phyloP scores from a whole-genome alignment of 2,329 filamentous ascomycete species.

The Exophiala phaeomuriformis region DNA sequence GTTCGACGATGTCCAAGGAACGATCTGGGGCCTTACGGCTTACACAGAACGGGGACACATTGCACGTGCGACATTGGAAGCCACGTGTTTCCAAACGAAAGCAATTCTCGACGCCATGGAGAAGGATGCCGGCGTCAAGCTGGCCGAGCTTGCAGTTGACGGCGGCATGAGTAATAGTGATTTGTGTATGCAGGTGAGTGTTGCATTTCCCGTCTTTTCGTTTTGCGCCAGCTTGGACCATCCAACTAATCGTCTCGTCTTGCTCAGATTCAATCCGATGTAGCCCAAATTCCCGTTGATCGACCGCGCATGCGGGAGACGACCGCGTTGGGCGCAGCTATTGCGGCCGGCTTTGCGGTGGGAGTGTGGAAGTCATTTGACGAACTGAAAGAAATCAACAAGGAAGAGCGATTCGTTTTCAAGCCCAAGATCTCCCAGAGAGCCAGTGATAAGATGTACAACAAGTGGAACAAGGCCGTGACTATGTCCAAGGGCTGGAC shows the following conservation, averaged over 20 bases:
- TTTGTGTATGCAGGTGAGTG: slow-evolving; percentile 61
- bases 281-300: slow-evolving; percentile 75
- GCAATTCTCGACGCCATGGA: slow-evolving; percentile 80
- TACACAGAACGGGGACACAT: slow-evolving; percentile 72
- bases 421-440: slow-evolving; percentile 41
- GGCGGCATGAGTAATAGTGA: slow-evolving; percentile 74
- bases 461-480: slow-evolving; percentile 67
- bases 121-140: slow-evolving; percentile 62
- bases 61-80: slow-evolving; percentile 71
- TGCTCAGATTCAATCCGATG: slow-evolving; percentile 61
- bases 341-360: slow-evolving; percentile 75
- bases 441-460: slow-evolving; percentile 54
- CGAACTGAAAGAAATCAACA: slow-evolving; percentile 67
- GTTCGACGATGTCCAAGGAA: slow-evolving; percentile 77
- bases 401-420: slow-evolving; percentile 62
- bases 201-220: neutral
- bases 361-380: slow-evolving; percentile 69
- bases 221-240: too few species aligned
- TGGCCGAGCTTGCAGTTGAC: slow-evolving; percentile 67
- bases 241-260: neutral
- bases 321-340: slow-evolving; percentile 78
- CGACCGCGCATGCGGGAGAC: slow-evolving; percentile 81
- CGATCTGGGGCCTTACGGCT: slow-evolving; percentile 67
- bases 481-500: slow-evolving; percentile 70
- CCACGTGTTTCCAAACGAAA: slow-evolving; percentile 75